Evolutionary conservation across 495 filamentous ascomycete species (phyloP).

Genomic region (Amniculicola lignicola): DNA sequence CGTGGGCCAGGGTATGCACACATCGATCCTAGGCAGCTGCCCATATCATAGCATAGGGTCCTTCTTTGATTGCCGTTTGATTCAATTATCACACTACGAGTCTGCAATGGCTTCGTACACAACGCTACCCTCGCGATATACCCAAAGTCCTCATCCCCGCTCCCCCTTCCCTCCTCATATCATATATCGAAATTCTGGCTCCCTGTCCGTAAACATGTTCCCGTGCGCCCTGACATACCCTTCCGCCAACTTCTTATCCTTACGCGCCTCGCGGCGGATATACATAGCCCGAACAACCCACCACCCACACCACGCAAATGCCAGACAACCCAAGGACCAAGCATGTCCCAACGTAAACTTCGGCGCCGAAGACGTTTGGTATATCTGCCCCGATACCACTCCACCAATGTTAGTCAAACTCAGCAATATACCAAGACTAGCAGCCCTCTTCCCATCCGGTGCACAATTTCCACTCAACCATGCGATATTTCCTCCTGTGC

Average conservation of each 20-base stretch:
- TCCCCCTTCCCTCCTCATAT: constrained; percentile 5
- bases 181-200: constrained; percentile 33
- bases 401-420: constrained; percentile 45
- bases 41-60: too few relatives aligned
- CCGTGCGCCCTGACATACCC: constrained; percentile 13
- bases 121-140: too few relatives aligned
- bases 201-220: constrained; percentile 31
- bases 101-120: too few relatives aligned
- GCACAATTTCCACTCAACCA: constrained; percentile 36
- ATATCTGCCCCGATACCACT: constrained; percentile 32
- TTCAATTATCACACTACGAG: too few relatives aligned
- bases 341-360: constrained; percentile 30
- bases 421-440: constrained; percentile 43
- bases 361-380: constrained; percentile 26
- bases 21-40: too few relatives aligned
- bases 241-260: constrained; percentile 20
- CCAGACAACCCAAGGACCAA: constrained; percentile 30
- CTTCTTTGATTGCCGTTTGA: too few relatives aligned
- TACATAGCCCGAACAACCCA: constrained; percentile 31
- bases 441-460: constrained; percentile 47
- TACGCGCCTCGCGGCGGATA: constrained; percentile 23
- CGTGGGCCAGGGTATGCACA: too few relatives aligned
- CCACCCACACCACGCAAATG: constrained; percentile 31
- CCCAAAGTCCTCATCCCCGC: too few relatives aligned
- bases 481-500: constrained; percentile 32